Evolutionary conservation across 192 early-diverging fungal species (phyloP).

Genomic region (Coemansia sp.): DNA sequence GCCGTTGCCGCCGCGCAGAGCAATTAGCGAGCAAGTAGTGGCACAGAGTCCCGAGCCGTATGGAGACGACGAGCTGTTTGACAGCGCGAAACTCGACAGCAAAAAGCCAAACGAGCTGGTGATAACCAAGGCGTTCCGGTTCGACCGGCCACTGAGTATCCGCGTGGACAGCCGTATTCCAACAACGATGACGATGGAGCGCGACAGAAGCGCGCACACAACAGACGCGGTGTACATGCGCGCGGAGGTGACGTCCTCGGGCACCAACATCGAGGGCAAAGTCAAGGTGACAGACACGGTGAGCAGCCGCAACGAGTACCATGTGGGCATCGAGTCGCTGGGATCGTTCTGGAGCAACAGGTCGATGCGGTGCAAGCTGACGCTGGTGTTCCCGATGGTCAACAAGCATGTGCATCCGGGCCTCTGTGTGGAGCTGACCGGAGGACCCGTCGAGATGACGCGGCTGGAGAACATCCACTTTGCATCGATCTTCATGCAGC

Average conservation of each 20-base stretch:
- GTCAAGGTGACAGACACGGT: conserved; percentile 12
- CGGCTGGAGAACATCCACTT: conserved; percentile 26
- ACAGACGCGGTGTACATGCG: conserved; percentile 14
- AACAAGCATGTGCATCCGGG: conserved; percentile 23
- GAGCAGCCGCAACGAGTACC: conserved; percentile 30
- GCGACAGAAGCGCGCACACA: conserved; percentile 20
- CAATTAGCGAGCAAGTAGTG: background rate
- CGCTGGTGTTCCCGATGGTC: conserved; percentile 18
- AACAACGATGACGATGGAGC: conserved; percentile 26
- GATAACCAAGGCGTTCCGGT: conserved; percentile 23
- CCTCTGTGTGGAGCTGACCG: conserved; percentile 15
- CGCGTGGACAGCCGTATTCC: conserved; percentile 15
- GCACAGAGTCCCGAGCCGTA: background rate
- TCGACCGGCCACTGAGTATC: conserved; percentile 33
- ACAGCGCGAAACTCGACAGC: conserved; percentile 16
- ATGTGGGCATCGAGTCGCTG: conserved; percentile 28
- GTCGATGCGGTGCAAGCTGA: conserved; percentile 18
- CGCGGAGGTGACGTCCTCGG: conserved; percentile 19
- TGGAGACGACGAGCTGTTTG: background rate
- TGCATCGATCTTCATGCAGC: conserved; percentile 10
- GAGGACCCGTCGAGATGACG: conserved; percentile 19
- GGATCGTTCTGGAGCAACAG: conserved; percentile 28
- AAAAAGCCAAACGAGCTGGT: conserved; percentile 25
- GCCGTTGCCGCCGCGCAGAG: background rate
- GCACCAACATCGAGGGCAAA: conserved; percentile 13